Base-by-base conservation (phyloP, 2,329 filamentous ascomycete genomes). In the Xylariaceae sp. region DNA sequence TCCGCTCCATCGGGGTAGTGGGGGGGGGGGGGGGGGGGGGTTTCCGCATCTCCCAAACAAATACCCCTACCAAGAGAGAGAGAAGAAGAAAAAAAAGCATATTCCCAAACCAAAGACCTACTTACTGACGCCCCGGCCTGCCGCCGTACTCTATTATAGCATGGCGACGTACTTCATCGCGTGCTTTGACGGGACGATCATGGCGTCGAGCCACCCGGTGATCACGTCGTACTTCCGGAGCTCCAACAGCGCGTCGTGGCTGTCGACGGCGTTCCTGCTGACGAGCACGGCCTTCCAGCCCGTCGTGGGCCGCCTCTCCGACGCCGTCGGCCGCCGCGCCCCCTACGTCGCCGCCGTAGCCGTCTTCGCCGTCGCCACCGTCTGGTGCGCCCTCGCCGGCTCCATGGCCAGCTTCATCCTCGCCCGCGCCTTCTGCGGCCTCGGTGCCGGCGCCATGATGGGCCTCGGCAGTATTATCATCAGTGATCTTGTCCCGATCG, bases 191-290 rank as follows among this genome's bases (percentile, higher is more conserved):
- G 82, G 84, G 10, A 93, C 89, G 3, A 82, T 93, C 62, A 92
- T 93, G 89, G 89, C 89, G 3, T 91, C 89, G 2, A 88, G 83
- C 42, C 90, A 95, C 71, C 89, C 90, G 0, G 88, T 90, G 54
- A 91, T 93, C 59, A 92, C 89, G 0, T 91, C 89, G 0, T 86
- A 93, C 71, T 93, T 93, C 72, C 77, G 86, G 58, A 83, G 88
- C 47, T 89, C 89, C 29, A 91, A 93, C 71, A 85, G 85, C 45
- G 90, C 90, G 2, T 91, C 89, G 1, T 95, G 90, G 90, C 79
- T 93, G 3, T 91, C 89, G 1, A 93, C 90, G 0, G 85, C 89
- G 0, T 93, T 92, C 62, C 74, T 93, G 37, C 79, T 95, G 40
- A 91, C 90, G 0, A 89, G 85, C 3, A 92, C 89, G 1, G 85